These are phyloP conservation scores for Fusarium camptoceras DNA, from an alignment of 2,329 filamentous ascomycete species.

Conservation along the genomic window DNA sequence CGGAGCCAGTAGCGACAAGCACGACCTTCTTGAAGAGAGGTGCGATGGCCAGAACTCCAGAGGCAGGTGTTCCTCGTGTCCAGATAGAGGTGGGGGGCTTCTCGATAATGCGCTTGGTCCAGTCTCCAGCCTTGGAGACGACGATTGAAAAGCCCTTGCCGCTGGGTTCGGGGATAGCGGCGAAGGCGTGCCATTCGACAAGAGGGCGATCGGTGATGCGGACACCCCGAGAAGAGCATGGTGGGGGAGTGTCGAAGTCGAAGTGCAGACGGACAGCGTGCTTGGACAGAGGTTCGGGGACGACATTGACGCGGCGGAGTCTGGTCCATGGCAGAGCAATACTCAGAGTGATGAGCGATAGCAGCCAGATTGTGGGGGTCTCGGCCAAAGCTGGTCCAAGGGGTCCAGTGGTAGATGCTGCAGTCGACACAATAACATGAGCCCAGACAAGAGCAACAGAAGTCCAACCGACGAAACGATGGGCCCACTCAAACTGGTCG, in stretches of 20 bases:
- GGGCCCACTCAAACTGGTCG: constrained; percentile 73
- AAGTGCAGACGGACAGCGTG: constrained; percentile 79
- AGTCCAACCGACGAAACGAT: constrained; percentile 75
- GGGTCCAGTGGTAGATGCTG: background rate
- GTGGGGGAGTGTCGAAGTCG: constrained; percentile 62
- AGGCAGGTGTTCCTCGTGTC: constrained; percentile 71
- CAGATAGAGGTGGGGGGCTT: constrained; percentile 69
- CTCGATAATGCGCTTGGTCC: constrained; percentile 71
- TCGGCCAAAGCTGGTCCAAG: constrained; percentile 16
- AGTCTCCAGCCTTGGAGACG: constrained; percentile 76
- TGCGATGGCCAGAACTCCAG: constrained; percentile 54
- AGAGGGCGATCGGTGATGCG: constrained; percentile 71
- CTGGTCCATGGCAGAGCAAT: constrained; percentile 64
- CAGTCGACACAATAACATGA: constrained; percentile 69
- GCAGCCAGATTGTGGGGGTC: constrained; percentile 23
- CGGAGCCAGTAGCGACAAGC: constrained; percentile 36
- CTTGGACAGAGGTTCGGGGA: constrained; percentile 70
- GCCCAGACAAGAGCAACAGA: constrained; percentile 70
- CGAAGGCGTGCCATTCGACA: constrained; percentile 76
- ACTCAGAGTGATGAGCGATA: constrained; percentile 20
- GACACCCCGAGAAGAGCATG: constrained; percentile 44
- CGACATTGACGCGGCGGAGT: constrained; percentile 72
- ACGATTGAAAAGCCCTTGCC: constrained; percentile 69
- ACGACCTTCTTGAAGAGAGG: constrained; percentile 38
- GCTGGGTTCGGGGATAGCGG: constrained; percentile 69